These are phyloP conservation scores for Cicer chorassanicum DNA, from an alignment of 306 rosid genomes.

Conservation along the genomic window DNA sequence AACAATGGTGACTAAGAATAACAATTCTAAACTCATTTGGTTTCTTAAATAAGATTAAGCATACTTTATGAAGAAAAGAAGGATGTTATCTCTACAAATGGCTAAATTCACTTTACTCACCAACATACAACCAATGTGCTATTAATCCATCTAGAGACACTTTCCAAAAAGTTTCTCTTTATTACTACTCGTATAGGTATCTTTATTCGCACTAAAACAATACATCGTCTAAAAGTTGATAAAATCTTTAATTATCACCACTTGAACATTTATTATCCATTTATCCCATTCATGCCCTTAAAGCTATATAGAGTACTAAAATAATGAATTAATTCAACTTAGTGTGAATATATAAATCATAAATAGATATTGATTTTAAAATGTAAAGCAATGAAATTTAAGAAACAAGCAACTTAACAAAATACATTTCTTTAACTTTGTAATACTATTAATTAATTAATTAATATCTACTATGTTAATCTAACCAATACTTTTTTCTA, in stretches of 20 bases:
- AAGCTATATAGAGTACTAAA: neutral
- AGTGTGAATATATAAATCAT: neutral
- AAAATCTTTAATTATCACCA: neutral
- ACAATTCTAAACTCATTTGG: conserved; percentile 24
- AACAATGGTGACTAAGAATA: neutral
- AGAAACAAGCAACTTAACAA: neutral
- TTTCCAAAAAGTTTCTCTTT: conserved; percentile 6
- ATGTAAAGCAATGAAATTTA: neutral
- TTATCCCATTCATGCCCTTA: neutral
- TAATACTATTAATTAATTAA: neutral
- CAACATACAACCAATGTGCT: neutral
- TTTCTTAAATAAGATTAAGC: conserved; percentile 11
- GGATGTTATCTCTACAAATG: neutral
- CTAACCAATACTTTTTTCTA: neutral
- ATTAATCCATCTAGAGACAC: neutral
- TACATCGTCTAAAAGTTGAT: neutral
- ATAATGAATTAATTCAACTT: too few relatives aligned
- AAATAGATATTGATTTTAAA: neutral
- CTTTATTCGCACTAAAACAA: neutral
- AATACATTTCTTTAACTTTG: neutral
- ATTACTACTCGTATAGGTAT: neutral
- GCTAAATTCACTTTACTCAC: conserved; percentile 3
- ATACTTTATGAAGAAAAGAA: neutral
- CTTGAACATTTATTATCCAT: neutral
- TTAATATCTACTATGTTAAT: neutral